A percentile compares a stretch with the other conserved stretches of the same genome.
Evolutionary conservation across 148 eudicot genomes (phyloP).

Genomic region (Pouteria glomerata): DNA sequence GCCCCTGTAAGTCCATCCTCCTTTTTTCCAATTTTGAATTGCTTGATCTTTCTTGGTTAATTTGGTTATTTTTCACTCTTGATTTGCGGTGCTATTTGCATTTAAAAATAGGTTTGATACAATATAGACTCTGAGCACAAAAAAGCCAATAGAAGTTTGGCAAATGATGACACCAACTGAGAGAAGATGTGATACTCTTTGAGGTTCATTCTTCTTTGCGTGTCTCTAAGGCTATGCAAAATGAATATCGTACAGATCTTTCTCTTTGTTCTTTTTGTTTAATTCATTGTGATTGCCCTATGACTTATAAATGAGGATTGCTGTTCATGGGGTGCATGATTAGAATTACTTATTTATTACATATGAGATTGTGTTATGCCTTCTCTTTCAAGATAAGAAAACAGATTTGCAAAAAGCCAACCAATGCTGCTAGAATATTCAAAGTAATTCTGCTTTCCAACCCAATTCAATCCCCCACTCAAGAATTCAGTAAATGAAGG

Average conservation of each 20-base stretch:
- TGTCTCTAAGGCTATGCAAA: not conserved
- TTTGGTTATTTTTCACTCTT: slow-evolving; percentile 1
- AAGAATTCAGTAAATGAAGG: too few relatives aligned
- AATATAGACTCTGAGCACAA: not conserved
- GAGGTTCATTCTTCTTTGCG: not conserved
- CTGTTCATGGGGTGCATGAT: not conserved
- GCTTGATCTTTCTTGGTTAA: not conserved
- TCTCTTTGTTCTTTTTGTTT: not conserved
- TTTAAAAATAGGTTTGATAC: not conserved
- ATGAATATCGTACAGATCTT: not conserved
- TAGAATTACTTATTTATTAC: not conserved
- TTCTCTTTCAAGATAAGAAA: not conserved
- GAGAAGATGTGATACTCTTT: not conserved
- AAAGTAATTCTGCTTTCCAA: not conserved
- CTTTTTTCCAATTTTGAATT: not conserved
- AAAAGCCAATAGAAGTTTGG: not conserved
- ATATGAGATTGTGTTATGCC: too few relatives aligned
- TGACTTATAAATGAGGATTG: not conserved
- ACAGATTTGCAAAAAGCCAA: not conserved
- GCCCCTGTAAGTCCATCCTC: slow-evolving; percentile 61
- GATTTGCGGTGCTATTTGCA: not conserved
- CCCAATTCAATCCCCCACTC: too few relatives aligned
- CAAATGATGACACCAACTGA: not conserved
- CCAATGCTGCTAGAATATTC: not conserved
- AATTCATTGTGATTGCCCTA: slow-evolving; percentile 4